Conservation (phyloP, 768 basidiomycete species). For the Cantharellus cinnabarinus region DNA sequence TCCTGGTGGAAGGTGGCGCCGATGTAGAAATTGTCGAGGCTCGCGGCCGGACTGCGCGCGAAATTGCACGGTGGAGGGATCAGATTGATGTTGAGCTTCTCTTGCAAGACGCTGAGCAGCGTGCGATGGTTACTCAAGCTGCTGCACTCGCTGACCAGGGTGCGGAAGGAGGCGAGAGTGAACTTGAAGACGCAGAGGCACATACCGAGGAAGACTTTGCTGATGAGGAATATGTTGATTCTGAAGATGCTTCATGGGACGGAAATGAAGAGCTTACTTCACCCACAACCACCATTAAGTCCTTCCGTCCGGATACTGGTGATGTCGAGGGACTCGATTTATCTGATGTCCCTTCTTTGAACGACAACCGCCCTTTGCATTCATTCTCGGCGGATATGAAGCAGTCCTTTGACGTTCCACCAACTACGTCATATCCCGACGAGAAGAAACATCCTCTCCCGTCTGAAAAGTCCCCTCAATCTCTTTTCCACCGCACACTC, state of each 20-base stretch:
- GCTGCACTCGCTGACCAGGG: conserved; percentile 2
- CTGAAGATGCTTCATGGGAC: background rate
- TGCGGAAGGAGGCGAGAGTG: conserved; percentile 8
- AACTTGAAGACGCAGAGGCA: background rate
- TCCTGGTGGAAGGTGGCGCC: conserved; percentile 65
- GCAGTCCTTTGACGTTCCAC: no score
- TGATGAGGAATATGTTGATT: background rate
- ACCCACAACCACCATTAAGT: background rate
- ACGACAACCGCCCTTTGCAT: no score
- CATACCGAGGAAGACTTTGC: background rate
- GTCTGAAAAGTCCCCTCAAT: conserved; percentile 6
- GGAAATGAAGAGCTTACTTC: background rate
- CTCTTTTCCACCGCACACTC: conserved; percentile 43
- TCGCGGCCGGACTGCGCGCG: conserved; percentile 46
- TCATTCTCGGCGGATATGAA: no score
- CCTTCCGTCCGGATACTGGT: background rate
- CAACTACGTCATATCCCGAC: no score
- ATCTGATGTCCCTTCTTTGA: no score
- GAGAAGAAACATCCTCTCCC: background rate
- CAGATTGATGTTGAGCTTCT: conserved; percentile 13
- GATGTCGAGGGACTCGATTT: no score
- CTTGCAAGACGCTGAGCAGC: conserved; percentile 21
- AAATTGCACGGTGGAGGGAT: conserved; percentile 26
- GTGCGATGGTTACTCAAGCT: background rate
- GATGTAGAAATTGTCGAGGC: conserved; percentile 55